phyloP scores from a whole-genome alignment of 371 early-diverging fungal species.

The Apophysomyces elegans region DNA sequence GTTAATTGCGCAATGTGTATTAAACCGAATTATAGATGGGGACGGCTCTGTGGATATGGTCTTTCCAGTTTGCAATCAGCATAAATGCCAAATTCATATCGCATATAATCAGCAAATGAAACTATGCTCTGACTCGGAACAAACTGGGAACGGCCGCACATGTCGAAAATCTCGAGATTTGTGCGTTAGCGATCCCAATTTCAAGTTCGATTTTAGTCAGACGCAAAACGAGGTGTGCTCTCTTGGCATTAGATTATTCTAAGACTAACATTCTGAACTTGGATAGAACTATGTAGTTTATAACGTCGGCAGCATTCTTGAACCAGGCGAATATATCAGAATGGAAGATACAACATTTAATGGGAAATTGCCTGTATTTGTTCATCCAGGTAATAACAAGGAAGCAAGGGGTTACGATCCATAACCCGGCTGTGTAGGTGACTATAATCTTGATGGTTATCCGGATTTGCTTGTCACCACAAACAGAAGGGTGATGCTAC shows the following conservation, averaged over 20 bases:
- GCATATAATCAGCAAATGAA: constrained; percentile 86
- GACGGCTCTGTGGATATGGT: constrained; percentile 90
- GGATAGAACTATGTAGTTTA: constrained; percentile 50
- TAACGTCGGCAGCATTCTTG: constrained; percentile 48
- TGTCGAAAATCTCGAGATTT: constrained; percentile 73
- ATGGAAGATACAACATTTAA: constrained; percentile 53
- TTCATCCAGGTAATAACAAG: constrained; percentile 39
- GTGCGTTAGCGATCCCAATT: constrained; percentile 77
- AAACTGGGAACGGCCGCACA: constrained; percentile 21
- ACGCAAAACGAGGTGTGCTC: constrained; percentile 44
- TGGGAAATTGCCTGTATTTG: constrained; percentile 60
- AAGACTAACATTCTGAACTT: background rate
- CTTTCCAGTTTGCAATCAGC: constrained; percentile 66
- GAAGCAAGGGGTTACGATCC: background rate
- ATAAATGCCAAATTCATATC: constrained; percentile 71
- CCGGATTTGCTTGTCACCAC: constrained; percentile 81
- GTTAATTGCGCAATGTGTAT: background rate
- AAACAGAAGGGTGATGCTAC: constrained; percentile 50
- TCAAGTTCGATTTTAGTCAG: constrained; percentile 64
- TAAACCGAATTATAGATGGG: constrained; percentile 56
- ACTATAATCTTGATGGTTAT: constrained; percentile 91
- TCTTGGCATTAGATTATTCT: background rate
- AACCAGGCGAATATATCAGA: constrained; percentile 52
- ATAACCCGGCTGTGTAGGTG: constrained; percentile 54
- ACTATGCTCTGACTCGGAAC: constrained; percentile 63